Percentiles rank a stretch among this genome's conserved stretches.
These are phyloP conservation scores for Talaromyces sp. DNA, from an alignment of 2,329 filamentous ascomycete species.

Conservation along the genomic window DNA sequence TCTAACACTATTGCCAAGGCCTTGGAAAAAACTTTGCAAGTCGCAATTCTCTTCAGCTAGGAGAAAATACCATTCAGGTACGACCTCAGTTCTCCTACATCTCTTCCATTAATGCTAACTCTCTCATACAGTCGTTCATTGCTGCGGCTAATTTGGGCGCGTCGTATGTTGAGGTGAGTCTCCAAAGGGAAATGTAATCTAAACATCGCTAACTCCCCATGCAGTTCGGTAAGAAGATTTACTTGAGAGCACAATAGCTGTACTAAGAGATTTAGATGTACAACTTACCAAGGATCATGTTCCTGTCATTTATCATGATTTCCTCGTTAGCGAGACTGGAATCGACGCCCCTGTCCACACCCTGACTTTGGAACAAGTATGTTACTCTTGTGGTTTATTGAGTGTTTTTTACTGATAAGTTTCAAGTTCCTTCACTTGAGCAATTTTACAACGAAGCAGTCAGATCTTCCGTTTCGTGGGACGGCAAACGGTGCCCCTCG, in stretches of 20 bases:
- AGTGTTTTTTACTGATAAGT: neutral
- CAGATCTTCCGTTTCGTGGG: slow-evolving; percentile 26
- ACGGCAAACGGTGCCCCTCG: slow-evolving; percentile 19
- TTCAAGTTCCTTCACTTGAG: slow-evolving; percentile 75
- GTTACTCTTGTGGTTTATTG: neutral
- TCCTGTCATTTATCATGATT: slow-evolving; percentile 97
- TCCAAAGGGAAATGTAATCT: neutral
- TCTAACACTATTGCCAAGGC: slow-evolving; percentile 55
- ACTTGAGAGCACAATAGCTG: neutral
- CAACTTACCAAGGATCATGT: slow-evolving; percentile 98
- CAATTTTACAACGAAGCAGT: slow-evolving; percentile 38
- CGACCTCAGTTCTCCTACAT: neutral
- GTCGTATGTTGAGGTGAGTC: slow-evolving; percentile 58
- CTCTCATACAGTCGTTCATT: slow-evolving; percentile 69
- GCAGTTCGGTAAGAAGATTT: slow-evolving; percentile 20
- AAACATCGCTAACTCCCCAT: neutral
- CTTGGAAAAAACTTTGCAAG: slow-evolving; percentile 84
- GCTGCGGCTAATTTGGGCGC: slow-evolving; percentile 89
- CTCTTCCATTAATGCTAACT: slow-evolving; percentile 9
- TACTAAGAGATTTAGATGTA: slow-evolving; percentile 60
- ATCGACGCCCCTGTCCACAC: slow-evolving; percentile 96
- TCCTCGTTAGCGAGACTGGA: slow-evolving; percentile 93
- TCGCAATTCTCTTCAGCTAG: slow-evolving; percentile 83
- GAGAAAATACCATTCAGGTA: slow-evolving; percentile 81
- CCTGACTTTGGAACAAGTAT: slow-evolving; percentile 76